These are phyloP conservation scores for Cornus controversa DNA, from an alignment of 148 eudicot species.

Conservation along the genomic window DNA sequence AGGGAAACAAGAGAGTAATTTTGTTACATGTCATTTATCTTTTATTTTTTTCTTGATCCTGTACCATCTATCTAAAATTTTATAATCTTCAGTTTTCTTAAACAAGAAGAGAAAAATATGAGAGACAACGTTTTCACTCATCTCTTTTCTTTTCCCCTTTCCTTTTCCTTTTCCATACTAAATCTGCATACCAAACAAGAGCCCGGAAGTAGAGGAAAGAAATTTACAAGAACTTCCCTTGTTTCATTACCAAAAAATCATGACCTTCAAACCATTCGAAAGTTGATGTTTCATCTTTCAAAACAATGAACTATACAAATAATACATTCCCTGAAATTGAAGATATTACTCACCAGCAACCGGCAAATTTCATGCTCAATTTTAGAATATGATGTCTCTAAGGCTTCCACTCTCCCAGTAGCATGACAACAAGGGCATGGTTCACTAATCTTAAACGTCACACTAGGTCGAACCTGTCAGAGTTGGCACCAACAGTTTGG, in stretches of 20 bases:
- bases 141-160: too few species aligned
- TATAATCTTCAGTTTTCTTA: too few species aligned
- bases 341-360: slow-evolving; percentile 57
- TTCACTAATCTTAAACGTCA: slow-evolving; percentile 89
- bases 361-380: slow-evolving; percentile 93
- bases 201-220: too few species aligned
- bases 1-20: too few species aligned
- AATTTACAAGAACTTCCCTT: slow-evolving; percentile 2
- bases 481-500: slow-evolving; percentile 1
- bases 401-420: slow-evolving; percentile 95
- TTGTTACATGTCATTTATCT: too few species aligned
- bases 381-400: slow-evolving; percentile 90
- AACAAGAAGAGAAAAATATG: too few species aligned
- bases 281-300: neutral
- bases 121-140: too few species aligned
- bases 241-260: neutral
- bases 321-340: neutral
- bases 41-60: too few species aligned
- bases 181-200: too few species aligned
- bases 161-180: too few species aligned
- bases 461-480: slow-evolving; percentile 91
- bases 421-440: slow-evolving; percentile 86
- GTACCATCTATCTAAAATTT: too few species aligned
- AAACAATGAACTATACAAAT: neutral
- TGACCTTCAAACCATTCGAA: neutral